A percentile compares a stretch with the other conserved stretches of the same genome.
Conservation (phyloP, 164 flowering plant species). For the Liquidambar formosana region DNA sequence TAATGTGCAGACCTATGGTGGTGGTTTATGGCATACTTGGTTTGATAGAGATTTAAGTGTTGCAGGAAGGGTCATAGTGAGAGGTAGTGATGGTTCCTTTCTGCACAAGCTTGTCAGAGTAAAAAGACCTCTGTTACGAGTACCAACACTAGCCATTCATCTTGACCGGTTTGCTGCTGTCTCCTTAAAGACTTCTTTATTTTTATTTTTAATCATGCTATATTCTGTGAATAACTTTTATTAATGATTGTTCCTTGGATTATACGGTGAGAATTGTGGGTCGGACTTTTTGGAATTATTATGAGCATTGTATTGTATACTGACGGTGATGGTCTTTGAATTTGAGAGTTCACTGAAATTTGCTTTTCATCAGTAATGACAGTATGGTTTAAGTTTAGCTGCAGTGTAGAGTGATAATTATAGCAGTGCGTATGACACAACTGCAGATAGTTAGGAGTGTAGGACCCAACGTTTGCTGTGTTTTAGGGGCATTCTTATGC, state of each 20-base stretch:
- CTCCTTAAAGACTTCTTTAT: conserved; percentile 1
- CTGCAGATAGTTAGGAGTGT: too few relatives aligned
- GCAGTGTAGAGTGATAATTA: too few relatives aligned
- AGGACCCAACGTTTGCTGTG: too few relatives aligned
- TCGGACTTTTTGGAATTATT: neutral
- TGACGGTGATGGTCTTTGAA: too few relatives aligned
- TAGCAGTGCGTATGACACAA: too few relatives aligned
- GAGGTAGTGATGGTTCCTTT: conserved; percentile 66
- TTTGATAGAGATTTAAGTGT: conserved; percentile 89
- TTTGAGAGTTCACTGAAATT: too few relatives aligned
- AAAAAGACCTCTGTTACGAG: conserved; percentile 74
- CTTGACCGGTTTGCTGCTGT: conserved; percentile 68
- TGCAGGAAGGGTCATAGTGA: conserved; percentile 87
- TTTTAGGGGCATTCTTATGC: too few relatives aligned
- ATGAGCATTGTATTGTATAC: neutral
- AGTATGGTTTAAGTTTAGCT: too few relatives aligned
- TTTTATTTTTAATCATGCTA: neutral
- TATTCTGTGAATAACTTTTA: neutral
- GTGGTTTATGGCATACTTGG: conserved; percentile 98
- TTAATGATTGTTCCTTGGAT: neutral
- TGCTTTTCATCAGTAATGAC: too few relatives aligned
- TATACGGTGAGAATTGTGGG: neutral
- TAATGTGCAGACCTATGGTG: conserved; percentile 93
- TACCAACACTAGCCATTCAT: conserved; percentile 93
- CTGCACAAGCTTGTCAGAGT: conserved; percentile 91